A percentile compares a stretch with the other conserved stretches of the same genome.
phyloP scores from a whole-genome alignment of 768 basidiomycete genomes.

The Panaeolus papilionaceus region DNA sequence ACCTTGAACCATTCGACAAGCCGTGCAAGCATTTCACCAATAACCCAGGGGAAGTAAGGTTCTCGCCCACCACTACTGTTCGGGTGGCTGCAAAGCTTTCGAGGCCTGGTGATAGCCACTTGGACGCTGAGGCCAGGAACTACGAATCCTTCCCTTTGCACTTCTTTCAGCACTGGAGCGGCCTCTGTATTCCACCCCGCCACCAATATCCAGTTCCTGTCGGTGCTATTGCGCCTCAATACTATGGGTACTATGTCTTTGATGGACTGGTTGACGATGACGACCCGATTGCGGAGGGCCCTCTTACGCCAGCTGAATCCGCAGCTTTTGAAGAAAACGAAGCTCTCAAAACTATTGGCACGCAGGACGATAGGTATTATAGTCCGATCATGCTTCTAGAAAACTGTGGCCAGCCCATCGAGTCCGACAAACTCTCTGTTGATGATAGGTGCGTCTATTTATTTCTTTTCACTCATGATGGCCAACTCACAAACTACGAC shows the following conservation, averaged over 20 bases:
- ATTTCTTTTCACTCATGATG: neutral
- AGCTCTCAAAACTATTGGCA: neutral
- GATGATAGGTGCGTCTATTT: constrained; percentile 44
- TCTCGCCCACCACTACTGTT: constrained; percentile 45
- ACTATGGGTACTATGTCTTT: constrained; percentile 63
- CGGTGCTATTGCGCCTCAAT: constrained; percentile 63
- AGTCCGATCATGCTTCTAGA: constrained; percentile 53
- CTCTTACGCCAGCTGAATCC: neutral
- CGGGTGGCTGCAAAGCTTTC: constrained; percentile 54
- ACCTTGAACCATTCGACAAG: constrained; percentile 37
- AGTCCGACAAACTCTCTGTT: constrained; percentile 28
- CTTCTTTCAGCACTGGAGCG: constrained; percentile 56
- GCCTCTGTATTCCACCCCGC: constrained; percentile 50
- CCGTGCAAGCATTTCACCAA: constrained; percentile 39
- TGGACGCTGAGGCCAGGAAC: constrained; percentile 46
- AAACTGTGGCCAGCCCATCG: constrained; percentile 43
- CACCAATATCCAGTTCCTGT: constrained; percentile 52
- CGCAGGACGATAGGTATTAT: constrained; percentile 26
- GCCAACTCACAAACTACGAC: neutral
- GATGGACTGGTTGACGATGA: constrained; percentile 19
- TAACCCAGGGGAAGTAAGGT: constrained; percentile 16
- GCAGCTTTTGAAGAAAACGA: neutral
- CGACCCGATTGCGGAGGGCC: neutral
- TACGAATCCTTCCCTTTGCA: constrained; percentile 52
- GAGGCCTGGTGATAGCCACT: constrained; percentile 39